These are phyloP conservation scores for Dactylellina drechsleri DNA, from an alignment of 2,329 filamentous ascomycete genomes.

Conservation along the genomic window DNA sequence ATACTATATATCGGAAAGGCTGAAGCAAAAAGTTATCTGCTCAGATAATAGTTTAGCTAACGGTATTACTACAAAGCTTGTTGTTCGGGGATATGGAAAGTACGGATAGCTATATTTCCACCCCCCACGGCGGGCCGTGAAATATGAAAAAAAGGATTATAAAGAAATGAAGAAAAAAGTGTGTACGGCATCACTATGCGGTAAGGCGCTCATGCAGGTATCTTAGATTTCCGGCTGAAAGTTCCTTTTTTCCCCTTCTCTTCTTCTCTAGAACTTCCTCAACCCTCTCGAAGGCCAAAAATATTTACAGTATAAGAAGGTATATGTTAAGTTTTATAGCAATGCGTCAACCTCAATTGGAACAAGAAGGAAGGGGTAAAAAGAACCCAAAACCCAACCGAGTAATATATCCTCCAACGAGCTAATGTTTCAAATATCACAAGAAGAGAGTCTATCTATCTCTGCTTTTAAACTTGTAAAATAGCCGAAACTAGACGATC, in stretches of 20 bases:
- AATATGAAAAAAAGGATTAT: background rate
- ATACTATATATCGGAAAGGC: no score
- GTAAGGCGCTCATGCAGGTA: background rate
- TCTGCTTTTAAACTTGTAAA: background rate
- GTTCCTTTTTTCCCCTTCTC: background rate
- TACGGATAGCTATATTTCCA: conserved; percentile 3
- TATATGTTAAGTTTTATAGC: no score
- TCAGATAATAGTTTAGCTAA: background rate
- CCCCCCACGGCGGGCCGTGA: background rate
- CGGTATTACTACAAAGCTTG: conserved; percentile 1
- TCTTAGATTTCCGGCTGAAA: conserved; percentile 12
- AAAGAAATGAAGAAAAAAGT: background rate
- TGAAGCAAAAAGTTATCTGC: no score
- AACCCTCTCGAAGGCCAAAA: background rate
- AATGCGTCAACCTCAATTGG: no score
- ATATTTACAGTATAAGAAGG: no score
- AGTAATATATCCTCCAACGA: conserved; percentile 31
- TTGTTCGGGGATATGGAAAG: background rate
- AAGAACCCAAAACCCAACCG: conserved; percentile 4
- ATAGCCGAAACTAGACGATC: conserved; percentile 35
- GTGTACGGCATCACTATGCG: background rate
- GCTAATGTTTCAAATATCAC: conserved; percentile 40
- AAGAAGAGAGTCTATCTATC: background rate
- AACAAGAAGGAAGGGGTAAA: no score
- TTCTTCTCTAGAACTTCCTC: background rate